A percentile compares a stretch with the other conserved stretches of the same genome.
Evolutionary conservation across 2,329 filamentous ascomycete species (phyloP).

Genomic region (Scedosporium apiospermum): DNA sequence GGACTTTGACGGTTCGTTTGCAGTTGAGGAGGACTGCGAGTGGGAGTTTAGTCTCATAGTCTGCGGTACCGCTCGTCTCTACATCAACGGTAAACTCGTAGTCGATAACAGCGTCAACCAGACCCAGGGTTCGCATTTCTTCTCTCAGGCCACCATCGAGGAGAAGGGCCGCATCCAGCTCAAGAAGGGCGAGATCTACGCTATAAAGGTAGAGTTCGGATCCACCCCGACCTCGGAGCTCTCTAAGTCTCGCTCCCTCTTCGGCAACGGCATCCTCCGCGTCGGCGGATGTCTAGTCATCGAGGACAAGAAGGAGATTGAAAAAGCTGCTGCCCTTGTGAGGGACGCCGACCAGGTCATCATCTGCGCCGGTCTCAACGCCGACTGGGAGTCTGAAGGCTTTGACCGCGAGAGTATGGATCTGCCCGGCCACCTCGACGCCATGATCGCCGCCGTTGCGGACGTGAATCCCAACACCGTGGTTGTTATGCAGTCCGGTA

Average conservation of each 20-base stretch:
- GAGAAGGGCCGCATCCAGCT: slow-evolving; percentile 49
- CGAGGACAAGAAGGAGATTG: slow-evolving; percentile 48
- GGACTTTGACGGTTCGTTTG: slow-evolving; percentile 50
- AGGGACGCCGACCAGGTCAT: slow-evolving; percentile 66
- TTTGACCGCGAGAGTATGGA: slow-evolving; percentile 70
- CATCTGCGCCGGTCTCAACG: slow-evolving; percentile 67
- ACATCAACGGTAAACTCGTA: slow-evolving; percentile 50
- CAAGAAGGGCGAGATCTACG: slow-evolving; percentile 49
- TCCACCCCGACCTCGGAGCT: slow-evolving; percentile 50
- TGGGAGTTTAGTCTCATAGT: slow-evolving; percentile 61
- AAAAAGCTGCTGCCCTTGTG: slow-evolving; percentile 58
- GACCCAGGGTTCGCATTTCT: slow-evolving; percentile 52
- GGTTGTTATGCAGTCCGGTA: slow-evolving; percentile 70
- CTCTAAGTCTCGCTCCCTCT: slow-evolving; percentile 36
- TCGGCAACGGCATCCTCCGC: slow-evolving; percentile 51
- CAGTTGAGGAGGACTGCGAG: slow-evolving; percentile 47
- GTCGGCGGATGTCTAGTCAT: slow-evolving; percentile 52
- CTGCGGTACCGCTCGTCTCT: slow-evolving; percentile 55
- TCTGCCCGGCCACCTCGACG: slow-evolving; percentile 63
- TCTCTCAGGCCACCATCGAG: slow-evolving; percentile 54
- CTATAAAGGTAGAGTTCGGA: slow-evolving; percentile 48
- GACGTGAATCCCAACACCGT: slow-evolving; percentile 59
- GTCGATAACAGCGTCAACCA: slow-evolving; percentile 60
- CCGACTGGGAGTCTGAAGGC: slow-evolving; percentile 75
- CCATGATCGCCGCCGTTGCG: slow-evolving; percentile 57